Conservation (phyloP, 768 basidiomycete genomes). For the Cystofilobasidium capitatum region DNA sequence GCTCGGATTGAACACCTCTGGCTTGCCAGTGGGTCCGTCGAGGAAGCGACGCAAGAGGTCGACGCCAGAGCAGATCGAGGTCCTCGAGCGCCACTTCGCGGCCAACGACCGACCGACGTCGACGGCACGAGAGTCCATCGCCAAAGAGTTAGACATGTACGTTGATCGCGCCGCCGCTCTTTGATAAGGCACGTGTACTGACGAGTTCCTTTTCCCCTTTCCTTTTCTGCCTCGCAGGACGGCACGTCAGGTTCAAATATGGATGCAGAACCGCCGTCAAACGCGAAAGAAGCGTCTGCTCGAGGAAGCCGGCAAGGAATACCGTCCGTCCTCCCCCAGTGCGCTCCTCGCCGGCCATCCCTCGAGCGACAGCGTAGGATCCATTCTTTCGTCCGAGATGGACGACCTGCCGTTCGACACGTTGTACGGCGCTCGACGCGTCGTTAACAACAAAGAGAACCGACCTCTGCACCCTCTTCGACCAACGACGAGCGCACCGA, state of each 20-base stretch:
- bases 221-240: conserved; percentile 3
- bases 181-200: background rate
- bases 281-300: conserved; percentile 24
- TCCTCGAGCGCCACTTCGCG: conserved; percentile 20
- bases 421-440: background rate
- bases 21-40: background rate
- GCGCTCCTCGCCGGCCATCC: background rate
- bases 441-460: conserved; percentile 3
- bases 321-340: background rate
- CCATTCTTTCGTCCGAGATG: conserved; percentile 5
- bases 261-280: conserved; percentile 26
- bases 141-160: conserved; percentile 22
- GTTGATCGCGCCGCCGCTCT: background rate
- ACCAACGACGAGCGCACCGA: no score
- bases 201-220: background rate
- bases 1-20: background rate
- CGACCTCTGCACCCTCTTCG: background rate
- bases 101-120: conserved; percentile 11
- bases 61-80: conserved; percentile 17
- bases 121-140: conserved; percentile 16
- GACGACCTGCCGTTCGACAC: background rate
- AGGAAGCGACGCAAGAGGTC: conserved; percentile 24
- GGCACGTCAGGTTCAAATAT: conserved; percentile 23
- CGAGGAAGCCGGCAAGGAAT: background rate
- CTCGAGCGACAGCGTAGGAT: background rate